These are phyloP conservation scores for Colletotrichum cereale DNA, from an alignment of 2,329 filamentous ascomycete genomes.

Conservation along the genomic window DNA sequence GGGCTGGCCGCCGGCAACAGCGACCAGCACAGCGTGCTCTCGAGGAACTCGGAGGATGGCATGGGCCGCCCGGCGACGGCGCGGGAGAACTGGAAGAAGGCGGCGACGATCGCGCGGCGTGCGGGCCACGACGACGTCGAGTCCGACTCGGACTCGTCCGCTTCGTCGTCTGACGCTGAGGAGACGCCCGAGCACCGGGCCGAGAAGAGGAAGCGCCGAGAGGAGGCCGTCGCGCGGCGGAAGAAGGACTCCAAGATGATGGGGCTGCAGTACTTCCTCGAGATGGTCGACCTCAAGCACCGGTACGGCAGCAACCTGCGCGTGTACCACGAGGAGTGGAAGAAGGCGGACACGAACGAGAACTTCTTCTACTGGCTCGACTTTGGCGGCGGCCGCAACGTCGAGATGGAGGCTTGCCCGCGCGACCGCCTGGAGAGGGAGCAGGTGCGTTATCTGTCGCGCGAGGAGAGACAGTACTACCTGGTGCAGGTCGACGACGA, in stretches of 20 bases:
- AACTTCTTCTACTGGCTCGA: conserved; percentile 98
- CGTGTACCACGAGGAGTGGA: conserved; percentile 88
- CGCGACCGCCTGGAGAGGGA: conserved; percentile 81
- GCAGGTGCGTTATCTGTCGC: conserved; percentile 84
- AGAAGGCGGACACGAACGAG: conserved; percentile 78
- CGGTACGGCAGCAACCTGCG: conserved; percentile 87
- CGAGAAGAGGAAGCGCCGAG: conserved; percentile 53
- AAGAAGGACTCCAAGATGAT: conserved; percentile 80
- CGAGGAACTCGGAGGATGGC: conserved; percentile 27
- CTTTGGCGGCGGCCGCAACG: conserved; percentile 77
- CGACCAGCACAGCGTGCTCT: conserved; percentile 33
- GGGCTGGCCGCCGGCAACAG: conserved; percentile 32
- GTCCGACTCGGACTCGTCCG: conserved; percentile 55
- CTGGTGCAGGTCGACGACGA: conserved; percentile 80
- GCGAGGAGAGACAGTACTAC: conserved; percentile 86
- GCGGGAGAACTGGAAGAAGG: conserved; percentile 81
- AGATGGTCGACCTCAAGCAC: conserved; percentile 90
- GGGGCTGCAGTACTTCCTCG: conserved; percentile 85
- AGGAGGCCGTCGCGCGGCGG: conserved; percentile 66
- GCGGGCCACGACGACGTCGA: conserved; percentile 76
- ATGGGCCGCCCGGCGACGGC: conserved; percentile 55
- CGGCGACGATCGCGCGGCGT: conserved; percentile 75
- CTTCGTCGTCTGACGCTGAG: conserved; percentile 47
- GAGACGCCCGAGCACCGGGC: conserved; percentile 54
- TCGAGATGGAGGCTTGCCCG: conserved; percentile 80